Base-by-base conservation (phyloP, 305 asterid genomes). In the Solanum hybrid region DNA sequence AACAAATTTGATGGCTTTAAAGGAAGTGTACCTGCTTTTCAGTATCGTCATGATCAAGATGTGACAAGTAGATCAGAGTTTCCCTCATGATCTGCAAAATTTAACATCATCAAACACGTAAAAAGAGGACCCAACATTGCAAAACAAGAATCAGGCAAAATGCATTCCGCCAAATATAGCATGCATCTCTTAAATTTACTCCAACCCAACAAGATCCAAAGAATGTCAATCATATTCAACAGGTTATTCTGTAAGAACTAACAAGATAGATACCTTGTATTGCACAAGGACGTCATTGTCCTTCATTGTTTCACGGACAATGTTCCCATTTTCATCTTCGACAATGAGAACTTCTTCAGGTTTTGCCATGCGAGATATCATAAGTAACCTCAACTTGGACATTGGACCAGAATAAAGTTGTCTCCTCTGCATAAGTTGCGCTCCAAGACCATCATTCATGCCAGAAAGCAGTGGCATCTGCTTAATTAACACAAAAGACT, bases 351-450 rank as follows among this genome's bases (percentile, higher is more conserved):
- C 99, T 90, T 98, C 99, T 94, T 97, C 99, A 24, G 99, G 99
- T 94, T 98, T 98, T 22, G 99, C 99, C 99, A 98, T 98, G 91
- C 99, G 98, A 76, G 97, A 97, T 90, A 98, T 98, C 98, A 96
- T 98, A 85, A 98, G 95, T 76, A 90, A 90, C 92, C 99, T 96
- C 95, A 98, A 93, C 92, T 97, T 98, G 22, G 99, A 98, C 99
- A 97, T 94, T 20, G 99, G 97, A 73, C 89, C 96, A 89, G 99
- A 92, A 92, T 95, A 96, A 90, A 97, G 98, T 90, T 95, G 98
- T 67, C 97, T 95, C 82, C 99, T 94, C 92, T 94, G 98, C 95
- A 94, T 75, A 87, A 95, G 91, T 90, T 96, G 99, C 61, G 99
- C 91, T 84, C 97, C 97, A 92, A 93, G 95, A 76, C 97, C 99